Evolutionary conservation across 768 basidiomycete genomes (phyloP).

Genomic region (Omphalotus guepiniiformis): DNA sequence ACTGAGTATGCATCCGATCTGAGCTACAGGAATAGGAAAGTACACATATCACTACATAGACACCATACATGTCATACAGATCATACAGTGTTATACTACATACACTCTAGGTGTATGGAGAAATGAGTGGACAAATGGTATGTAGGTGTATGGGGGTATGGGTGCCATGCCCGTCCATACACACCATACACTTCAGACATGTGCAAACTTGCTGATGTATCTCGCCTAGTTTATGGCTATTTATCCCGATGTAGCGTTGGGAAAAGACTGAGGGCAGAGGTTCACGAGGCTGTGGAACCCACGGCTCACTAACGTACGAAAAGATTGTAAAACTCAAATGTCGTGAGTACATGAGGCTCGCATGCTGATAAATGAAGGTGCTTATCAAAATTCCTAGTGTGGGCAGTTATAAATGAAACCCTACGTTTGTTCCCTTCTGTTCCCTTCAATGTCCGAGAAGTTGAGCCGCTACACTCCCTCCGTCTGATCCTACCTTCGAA

Average conservation of each 20-base stretch:
- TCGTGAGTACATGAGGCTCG: too few relatives aligned
- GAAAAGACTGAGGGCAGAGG: slow-evolving; percentile 54
- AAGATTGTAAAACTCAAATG: slow-evolving; percentile 54
- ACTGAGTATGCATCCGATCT: too few relatives aligned
- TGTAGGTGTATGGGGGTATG: too few relatives aligned
- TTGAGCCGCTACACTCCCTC: slow-evolving; percentile 47
- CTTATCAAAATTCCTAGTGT: slow-evolving; percentile 54
- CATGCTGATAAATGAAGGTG: slow-evolving; percentile 9
- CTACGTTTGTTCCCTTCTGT: slow-evolving; percentile 78
- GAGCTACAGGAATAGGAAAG: too few relatives aligned
- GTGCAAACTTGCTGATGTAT: slow-evolving; percentile 62
- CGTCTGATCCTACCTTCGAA: slow-evolving; percentile 45
- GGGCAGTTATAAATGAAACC: slow-evolving; percentile 76
- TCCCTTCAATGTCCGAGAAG: slow-evolving; percentile 65
- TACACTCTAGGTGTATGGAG: too few relatives aligned
- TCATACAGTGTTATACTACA: too few relatives aligned
- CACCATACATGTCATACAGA: too few relatives aligned
- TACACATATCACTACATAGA: too few relatives aligned
- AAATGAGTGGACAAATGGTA: too few relatives aligned
- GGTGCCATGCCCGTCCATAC: too few relatives aligned
- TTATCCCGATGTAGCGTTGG: slow-evolving; percentile 55
- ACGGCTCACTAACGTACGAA: slow-evolving; percentile 49
- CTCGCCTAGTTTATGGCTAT: slow-evolving; percentile 66
- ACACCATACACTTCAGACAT: slow-evolving; percentile 46
- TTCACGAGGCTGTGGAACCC: slow-evolving; percentile 49